Base-by-base conservation (phyloP, 768 basidiomycete species). In the Trichaptum fuscoviolaceum region DNA sequence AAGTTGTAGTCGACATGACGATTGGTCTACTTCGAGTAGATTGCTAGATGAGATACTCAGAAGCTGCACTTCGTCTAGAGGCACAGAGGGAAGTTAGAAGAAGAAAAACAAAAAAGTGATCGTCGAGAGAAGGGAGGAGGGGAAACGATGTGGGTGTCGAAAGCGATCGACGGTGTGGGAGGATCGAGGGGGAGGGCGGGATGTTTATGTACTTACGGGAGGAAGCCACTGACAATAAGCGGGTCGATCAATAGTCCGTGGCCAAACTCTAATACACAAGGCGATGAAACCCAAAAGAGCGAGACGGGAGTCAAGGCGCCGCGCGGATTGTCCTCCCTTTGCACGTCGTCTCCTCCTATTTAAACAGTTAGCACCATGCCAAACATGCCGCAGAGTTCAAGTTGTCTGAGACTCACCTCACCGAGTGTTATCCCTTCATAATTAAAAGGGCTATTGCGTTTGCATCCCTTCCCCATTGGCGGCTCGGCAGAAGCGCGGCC, bases 211-310 rank as follows among this genome's bases (percentile, higher is more conserved):
- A 52, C 42, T 52, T 52, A 52, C 42, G 42, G 15, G 42, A 6
- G n/a, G 30, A 30, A 30, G 30, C 30, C 30, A 30, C 30, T 30
- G 20, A 52, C 42, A 52, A 52, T 52, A 52, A 12, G 42, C 6
- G 42, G 42, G 42, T 15, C 12, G 42, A 52, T 52, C 42, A 52
- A 52, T 30, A 52, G 15, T 20, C 20, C 15, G 42, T 20, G 42
- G 42, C 42, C 42, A 52, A 52, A 52, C 42, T 52, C 42, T 52
- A 52, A 52, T 52, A 52, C 42, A 52, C 42, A 52, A 52, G 42
- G 42, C 42, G 42, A 52, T 52, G 42, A 52, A 52, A 52, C 42
- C 42, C 42, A 52, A 52, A 52, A 52, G 42, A 4, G 20, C 5
- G 42, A 52, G 42, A 52, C 42, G 42, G 42, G 42, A 52, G 42